Percentiles rank a stretch among this genome's conserved stretches.
Conservation (phyloP, 306 rosid genomes). For the Cicer chorassanicum region DNA sequence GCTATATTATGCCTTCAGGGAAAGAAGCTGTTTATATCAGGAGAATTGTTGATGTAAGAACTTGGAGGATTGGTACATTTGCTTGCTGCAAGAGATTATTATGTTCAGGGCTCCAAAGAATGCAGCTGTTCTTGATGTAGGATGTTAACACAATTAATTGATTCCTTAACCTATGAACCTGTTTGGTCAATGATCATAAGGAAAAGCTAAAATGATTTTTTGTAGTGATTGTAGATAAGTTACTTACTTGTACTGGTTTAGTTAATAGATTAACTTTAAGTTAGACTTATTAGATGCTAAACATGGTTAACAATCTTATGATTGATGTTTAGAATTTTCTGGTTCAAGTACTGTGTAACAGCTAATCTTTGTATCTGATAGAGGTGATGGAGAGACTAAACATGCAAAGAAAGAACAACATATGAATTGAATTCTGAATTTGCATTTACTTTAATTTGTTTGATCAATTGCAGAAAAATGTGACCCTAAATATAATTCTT, state of each 20-base stretch:
- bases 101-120: not conserved
- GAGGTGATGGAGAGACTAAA: not conserved
- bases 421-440: not conserved
- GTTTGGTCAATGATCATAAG: not conserved
- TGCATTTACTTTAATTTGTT: not conserved
- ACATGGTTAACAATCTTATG: not conserved
- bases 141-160: slow-evolving; percentile 41
- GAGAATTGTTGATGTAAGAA: slow-evolving; percentile 46
- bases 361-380: not conserved
- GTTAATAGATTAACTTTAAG: not conserved
- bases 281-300: slow-evolving; percentile 26
- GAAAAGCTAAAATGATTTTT: slow-evolving; percentile 2
- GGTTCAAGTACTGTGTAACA: slow-evolving; percentile 1
- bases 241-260: slow-evolving; percentile 10
- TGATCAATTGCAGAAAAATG: not conserved
- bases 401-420: not conserved
- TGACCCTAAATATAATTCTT: not conserved
- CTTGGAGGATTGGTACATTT: slow-evolving; percentile 40
- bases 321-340: slow-evolving; percentile 1
- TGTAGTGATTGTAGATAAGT: slow-evolving; percentile 34
- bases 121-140: slow-evolving; percentile 23
- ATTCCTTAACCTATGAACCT: slow-evolving; percentile 19
- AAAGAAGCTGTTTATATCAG: slow-evolving; percentile 48
- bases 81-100: slow-evolving; percentile 23
- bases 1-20: slow-evolving; percentile 49